Evolutionary conservation across 768 basidiomycete genomes (phyloP).

Genomic region (Amylocystis lapponica): DNA sequence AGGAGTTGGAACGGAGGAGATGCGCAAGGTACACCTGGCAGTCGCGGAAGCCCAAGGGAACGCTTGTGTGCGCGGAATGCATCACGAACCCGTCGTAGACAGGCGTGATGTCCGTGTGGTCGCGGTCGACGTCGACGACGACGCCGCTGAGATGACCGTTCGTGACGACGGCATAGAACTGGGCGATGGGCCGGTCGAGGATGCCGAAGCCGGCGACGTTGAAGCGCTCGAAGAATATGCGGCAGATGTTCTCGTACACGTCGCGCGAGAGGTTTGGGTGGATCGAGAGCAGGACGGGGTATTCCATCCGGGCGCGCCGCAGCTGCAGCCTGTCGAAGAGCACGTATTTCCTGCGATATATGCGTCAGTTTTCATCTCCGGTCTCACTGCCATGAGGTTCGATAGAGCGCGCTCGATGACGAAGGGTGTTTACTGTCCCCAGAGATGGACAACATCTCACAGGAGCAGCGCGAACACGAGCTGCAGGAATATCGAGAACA

Average conservation of each 20-base stretch:
- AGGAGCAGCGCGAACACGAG: neutral
- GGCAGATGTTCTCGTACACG: constrained; percentile 68
- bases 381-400: too few species aligned
- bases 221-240: constrained; percentile 89
- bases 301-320: constrained; percentile 82
- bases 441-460: neutral
- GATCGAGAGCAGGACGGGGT: constrained; percentile 74
- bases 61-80: constrained; percentile 46
- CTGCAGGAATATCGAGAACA: constrained; percentile 4
- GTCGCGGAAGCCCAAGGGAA: constrained; percentile 61
- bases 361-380: too few species aligned
- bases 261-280: constrained; percentile 57
- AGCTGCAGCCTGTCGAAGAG: constrained; percentile 72
- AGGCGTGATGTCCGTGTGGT: constrained; percentile 71
- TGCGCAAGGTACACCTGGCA: constrained; percentile 75
- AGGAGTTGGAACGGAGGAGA: constrained; percentile 63
- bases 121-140: constrained; percentile 76
- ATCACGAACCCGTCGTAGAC: constrained; percentile 69
- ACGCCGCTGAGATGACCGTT: constrained; percentile 60
- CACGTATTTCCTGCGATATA: constrained; percentile 68
- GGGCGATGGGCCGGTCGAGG: constrained; percentile 78
- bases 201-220: constrained; percentile 80
- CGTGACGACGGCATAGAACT: constrained; percentile 61
- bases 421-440: too few species aligned
- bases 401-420: too few species aligned